phyloP scores from a whole-genome alignment of 2,329 filamentous ascomycete genomes.

The Stagonosporopsis chrysanthemi region DNA sequence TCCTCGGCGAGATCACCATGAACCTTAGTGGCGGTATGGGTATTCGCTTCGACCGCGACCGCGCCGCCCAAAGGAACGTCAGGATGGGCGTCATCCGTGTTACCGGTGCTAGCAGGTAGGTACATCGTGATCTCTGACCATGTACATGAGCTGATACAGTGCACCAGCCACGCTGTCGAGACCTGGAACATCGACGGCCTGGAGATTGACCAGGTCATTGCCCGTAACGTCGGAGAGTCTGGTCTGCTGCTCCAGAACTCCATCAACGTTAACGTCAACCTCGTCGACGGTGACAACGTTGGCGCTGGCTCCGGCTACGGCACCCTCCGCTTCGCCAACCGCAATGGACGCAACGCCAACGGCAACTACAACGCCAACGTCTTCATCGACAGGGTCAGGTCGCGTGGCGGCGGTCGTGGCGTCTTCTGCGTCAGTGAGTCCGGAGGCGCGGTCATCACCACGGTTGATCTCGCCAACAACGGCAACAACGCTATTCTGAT shows the following conservation, averaged over 20 bases:
- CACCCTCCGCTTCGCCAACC: conserved; percentile 65
- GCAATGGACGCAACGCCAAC: conserved; percentile 59
- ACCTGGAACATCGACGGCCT: conserved; percentile 67
- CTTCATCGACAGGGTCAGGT: conserved; percentile 61
- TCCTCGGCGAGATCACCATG: conserved; percentile 62
- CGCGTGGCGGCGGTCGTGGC: conserved; percentile 64
- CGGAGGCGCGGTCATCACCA: conserved; percentile 60
- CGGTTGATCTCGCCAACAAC: conserved; percentile 60
- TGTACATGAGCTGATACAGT: not conserved
- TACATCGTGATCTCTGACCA: too few species aligned
- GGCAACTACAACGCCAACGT: conserved; percentile 63
- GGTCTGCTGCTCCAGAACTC: conserved; percentile 64
- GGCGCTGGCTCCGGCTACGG: conserved; percentile 62
- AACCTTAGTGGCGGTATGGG: conserved; percentile 63
- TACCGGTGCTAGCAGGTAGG: conserved; percentile 58
- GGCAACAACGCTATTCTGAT: conserved; percentile 65
- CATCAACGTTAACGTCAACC: conserved; percentile 60
- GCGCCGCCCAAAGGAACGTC: conserved; percentile 61
- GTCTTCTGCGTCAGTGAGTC: conserved; percentile 66
- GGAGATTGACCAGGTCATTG: conserved; percentile 61
- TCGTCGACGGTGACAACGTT: conserved; percentile 65
- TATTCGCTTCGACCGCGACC: conserved; percentile 66
- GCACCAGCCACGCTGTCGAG: conserved; percentile 60
- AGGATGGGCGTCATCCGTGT: conserved; percentile 62
- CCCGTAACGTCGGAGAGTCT: conserved; percentile 63